These are phyloP conservation scores for Blastocystis hominis DNA, from an alignment of 352 stramenopile genomes.

Conservation along the genomic window DNA sequence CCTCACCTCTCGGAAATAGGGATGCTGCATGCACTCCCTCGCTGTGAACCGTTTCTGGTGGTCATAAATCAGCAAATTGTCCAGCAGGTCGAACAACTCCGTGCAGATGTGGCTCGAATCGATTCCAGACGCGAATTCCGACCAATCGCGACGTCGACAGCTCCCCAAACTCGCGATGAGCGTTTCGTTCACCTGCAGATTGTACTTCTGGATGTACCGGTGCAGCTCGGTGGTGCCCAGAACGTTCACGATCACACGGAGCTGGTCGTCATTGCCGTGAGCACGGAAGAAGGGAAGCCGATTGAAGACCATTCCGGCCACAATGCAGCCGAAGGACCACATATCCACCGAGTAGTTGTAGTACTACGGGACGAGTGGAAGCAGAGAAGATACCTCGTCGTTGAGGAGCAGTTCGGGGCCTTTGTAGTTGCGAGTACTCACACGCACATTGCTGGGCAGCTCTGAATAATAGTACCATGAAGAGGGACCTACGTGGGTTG, in stretches of 20 bases:
- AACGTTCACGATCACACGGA: conserved; percentile 94
- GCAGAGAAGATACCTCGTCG: background rate
- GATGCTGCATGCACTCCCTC: conserved; percentile 91
- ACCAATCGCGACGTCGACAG: conserved; percentile 93
- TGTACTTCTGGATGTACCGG: conserved; percentile 94
- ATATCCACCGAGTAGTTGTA: conserved; percentile 99
- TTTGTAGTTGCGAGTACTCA: conserved; percentile 97
- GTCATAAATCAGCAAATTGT: conserved; percentile 71
- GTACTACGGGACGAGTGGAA: conserved; percentile 86
- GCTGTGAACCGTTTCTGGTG: conserved; percentile 87
- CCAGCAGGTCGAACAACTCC: conserved; percentile 89
- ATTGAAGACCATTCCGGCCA: conserved; percentile 83
- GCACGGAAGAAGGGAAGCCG: conserved; percentile 98
- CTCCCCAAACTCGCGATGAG: conserved; percentile 91
- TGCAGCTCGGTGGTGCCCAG: conserved; percentile 93
- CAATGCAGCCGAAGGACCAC: conserved; percentile 98
- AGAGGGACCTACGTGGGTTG: conserved; percentile 68
- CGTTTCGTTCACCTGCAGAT: conserved; percentile 93
- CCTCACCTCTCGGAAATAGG: conserved; percentile 87
- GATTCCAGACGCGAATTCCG: conserved; percentile 91
- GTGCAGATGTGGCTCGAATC: conserved; percentile 89
- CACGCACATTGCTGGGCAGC: conserved; percentile 78
- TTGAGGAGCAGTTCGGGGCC: conserved; percentile 81
- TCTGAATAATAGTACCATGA: background rate
- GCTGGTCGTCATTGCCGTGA: conserved; percentile 97